phyloP scores from a whole-genome alignment of 2,329 filamentous ascomycete genomes.

The Aureobasidium sp. region DNA sequence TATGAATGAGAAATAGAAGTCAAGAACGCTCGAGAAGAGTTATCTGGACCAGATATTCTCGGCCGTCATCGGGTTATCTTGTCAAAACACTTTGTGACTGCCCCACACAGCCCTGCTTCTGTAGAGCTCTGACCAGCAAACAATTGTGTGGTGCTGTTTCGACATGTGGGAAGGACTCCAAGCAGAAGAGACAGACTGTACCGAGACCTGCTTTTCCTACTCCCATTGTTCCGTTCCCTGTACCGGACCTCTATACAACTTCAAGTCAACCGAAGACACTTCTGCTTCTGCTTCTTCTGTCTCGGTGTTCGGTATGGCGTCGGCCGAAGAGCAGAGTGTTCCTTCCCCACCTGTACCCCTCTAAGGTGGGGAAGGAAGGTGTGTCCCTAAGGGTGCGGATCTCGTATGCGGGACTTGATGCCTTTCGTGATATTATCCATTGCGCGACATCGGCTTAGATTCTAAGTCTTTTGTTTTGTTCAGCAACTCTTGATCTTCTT shows the following conservation, averaged over 20 bases:
- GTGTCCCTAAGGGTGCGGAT: background rate
- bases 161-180: background rate
- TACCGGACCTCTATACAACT: background rate
- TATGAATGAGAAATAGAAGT: conserved; percentile 7
- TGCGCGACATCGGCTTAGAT: conserved; percentile 12
- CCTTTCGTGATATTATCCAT: background rate
- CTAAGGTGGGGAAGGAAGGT: conserved; percentile 13
- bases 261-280: background rate
- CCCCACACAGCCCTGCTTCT: conserved; percentile 1
- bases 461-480: background rate
- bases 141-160: conserved; percentile 4
- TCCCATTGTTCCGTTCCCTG: background rate
- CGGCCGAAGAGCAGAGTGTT: background rate
- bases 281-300: background rate
- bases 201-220: background rate
- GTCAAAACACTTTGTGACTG: conserved; percentile 8
- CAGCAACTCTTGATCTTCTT: background rate
- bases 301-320: background rate
- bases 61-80: conserved; percentile 8
- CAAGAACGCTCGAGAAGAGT: background rate
- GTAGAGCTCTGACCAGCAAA: conserved; percentile 12
- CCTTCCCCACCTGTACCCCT: conserved; percentile 8
- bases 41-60: background rate
- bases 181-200: background rate
- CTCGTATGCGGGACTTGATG: conserved; percentile 6